These are phyloP conservation scores for Aspergillus proliferans DNA, from an alignment of 2,329 filamentous ascomycete genomes.

Conservation along the genomic window DNA sequence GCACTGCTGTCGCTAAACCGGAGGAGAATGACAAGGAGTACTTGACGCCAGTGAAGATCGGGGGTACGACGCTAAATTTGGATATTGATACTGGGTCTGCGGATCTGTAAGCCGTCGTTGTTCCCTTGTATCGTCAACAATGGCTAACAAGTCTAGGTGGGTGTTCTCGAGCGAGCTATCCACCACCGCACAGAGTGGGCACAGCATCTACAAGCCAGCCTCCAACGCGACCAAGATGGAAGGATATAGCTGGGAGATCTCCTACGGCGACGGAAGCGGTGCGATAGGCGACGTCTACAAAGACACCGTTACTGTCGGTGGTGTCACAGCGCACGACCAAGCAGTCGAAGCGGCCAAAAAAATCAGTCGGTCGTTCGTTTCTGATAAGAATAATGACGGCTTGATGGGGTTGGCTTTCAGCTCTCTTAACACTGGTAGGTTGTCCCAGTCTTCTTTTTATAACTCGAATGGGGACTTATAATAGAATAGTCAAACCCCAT, in stretches of 20 bases:
- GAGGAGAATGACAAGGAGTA: slow-evolving; percentile 52
- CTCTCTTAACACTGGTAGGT: slow-evolving; percentile 48
- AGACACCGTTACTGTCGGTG: slow-evolving; percentile 58
- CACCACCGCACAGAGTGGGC: slow-evolving; percentile 45
- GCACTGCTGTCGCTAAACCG: slow-evolving; percentile 38
- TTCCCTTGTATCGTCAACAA: background rate
- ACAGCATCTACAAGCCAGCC: slow-evolving; percentile 54
- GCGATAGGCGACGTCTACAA: slow-evolving; percentile 60
- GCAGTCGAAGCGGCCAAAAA: slow-evolving; percentile 59
- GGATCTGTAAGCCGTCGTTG: slow-evolving; percentile 51
- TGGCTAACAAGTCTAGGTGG: slow-evolving; percentile 44
- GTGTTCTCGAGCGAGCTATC: slow-evolving; percentile 59
- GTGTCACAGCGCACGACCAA: slow-evolving; percentile 54
- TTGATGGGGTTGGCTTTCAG: slow-evolving; percentile 57
- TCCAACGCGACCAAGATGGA: slow-evolving; percentile 39
- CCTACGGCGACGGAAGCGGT: slow-evolving; percentile 59
- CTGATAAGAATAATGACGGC: slow-evolving; percentile 52
- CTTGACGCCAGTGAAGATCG: slow-evolving; percentile 57
- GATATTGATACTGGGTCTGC: slow-evolving; percentile 67
- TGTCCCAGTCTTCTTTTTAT: background rate
- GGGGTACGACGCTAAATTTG: slow-evolving; percentile 56
- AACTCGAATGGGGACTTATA: background rate
- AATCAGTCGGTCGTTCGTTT: slow-evolving; percentile 49
- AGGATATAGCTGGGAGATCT: slow-evolving; percentile 54
- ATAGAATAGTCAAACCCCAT: slow-evolving; percentile 36